phyloP scores from a whole-genome alignment of 345 rosid species.

The Punica granatum region DNA sequence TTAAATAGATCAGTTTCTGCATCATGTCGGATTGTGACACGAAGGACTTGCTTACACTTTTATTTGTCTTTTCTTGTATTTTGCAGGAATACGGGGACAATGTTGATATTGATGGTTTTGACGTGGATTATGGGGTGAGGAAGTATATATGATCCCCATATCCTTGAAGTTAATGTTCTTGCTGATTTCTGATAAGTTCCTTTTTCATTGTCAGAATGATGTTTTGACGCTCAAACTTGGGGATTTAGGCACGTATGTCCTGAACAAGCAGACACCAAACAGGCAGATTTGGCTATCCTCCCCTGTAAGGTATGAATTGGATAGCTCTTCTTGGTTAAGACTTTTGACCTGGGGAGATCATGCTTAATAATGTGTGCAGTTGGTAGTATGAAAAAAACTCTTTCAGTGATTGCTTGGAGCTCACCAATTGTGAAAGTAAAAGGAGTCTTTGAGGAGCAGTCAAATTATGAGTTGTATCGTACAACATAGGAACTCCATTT shows the following conservation, averaged over 20 bases:
- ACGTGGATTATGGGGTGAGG: conserved; percentile 88
- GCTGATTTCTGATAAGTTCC: neutral
- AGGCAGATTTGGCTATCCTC: conserved; percentile 93
- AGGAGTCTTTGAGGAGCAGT: neutral
- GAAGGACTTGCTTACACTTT: neutral
- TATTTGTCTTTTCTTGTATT: neutral
- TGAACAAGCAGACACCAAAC: conserved; percentile 90
- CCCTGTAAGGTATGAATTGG: conserved; percentile 54
- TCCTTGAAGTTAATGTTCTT: neutral
- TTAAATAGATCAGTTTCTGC: neutral
- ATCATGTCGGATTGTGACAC: neutral
- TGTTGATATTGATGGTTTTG: conserved; percentile 76
- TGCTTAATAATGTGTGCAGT: neutral
- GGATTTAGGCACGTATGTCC: conserved; percentile 70
- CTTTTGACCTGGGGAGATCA: neutral
- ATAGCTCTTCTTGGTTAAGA: neutral
- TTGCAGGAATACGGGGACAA: conserved; percentile 77
- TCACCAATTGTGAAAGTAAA: neutral
- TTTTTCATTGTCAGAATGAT: conserved; percentile 54
- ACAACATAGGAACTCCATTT: neutral
- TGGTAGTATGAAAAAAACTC: neutral
- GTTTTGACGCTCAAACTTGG: conserved; percentile 82
- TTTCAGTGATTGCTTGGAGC: neutral
- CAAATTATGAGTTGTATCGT: neutral
- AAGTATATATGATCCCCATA: neutral